Evolutionary conservation across 2,329 filamentous ascomycete genomes (phyloP).

Genomic region (Colletotrichum sp.): DNA sequence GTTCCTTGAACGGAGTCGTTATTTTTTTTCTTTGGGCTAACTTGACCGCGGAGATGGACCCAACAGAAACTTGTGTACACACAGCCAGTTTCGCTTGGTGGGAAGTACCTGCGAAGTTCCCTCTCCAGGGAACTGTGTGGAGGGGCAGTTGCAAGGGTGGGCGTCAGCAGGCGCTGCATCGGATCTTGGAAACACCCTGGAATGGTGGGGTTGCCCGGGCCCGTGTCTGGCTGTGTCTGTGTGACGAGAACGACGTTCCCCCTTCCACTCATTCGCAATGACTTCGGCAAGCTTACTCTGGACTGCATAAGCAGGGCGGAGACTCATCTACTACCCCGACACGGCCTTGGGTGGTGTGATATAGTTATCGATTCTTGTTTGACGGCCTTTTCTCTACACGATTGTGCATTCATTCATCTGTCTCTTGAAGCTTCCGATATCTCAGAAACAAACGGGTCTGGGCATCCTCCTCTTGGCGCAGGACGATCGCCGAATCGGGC

Average conservation of each 20-base stretch:
- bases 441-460: not conserved
- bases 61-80: not conserved
- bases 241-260: not conserved
- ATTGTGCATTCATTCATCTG: not conserved
- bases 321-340: not conserved
- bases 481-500: not conserved
- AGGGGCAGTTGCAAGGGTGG: not conserved
- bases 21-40: not conserved
- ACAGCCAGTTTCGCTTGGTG: not conserved
- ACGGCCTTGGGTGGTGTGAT: not conserved
- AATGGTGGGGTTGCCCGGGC: slow-evolving; percentile 12
- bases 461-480: not conserved
- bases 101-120: not conserved
- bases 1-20: not conserved
- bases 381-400: too few species aligned
- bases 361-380: not conserved
- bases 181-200: slow-evolving; percentile 20
- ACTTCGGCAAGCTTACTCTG: not conserved
- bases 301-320: not conserved
- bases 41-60: not conserved
- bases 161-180: slow-evolving; percentile 14
- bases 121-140: not conserved
- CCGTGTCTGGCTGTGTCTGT: not conserved
- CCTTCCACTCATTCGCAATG: not conserved
- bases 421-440: not conserved